Percentiles rank a stretch among this genome's conserved stretches.
Conservation (phyloP, 192 early-diverging fungal genomes). For the Coemansia sp. region DNA sequence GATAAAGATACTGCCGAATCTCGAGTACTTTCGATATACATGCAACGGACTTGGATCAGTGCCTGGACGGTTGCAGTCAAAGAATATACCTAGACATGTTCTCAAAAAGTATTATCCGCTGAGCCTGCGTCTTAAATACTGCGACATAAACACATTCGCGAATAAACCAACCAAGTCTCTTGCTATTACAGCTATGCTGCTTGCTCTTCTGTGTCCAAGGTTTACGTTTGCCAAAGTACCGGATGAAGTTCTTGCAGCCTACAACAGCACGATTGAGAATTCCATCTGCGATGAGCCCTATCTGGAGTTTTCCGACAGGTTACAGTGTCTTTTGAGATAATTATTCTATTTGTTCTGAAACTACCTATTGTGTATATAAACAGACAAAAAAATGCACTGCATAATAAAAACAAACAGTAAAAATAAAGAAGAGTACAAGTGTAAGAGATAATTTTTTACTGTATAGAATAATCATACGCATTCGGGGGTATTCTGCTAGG, state of each 20-base stretch:
- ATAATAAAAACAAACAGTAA: not conserved
- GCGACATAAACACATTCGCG: too few species aligned
- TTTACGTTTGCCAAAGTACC: not conserved
- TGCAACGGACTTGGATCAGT: not conserved
- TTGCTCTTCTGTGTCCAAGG: not conserved
- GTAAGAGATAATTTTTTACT: not conserved
- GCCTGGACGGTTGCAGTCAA: not conserved
- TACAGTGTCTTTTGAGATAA: not conserved
- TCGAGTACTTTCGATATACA: not conserved
- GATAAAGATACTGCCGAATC: not conserved
- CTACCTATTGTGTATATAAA: too few species aligned
- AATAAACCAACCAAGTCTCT: too few species aligned
- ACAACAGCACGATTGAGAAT: not conserved
- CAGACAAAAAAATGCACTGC: too few species aligned
- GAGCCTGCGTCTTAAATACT: not conserved
- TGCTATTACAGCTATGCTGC: not conserved
- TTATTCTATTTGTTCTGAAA: not conserved
- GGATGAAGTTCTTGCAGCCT: not conserved
- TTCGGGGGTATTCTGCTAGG: constrained; percentile 8
- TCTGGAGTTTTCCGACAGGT: not conserved
- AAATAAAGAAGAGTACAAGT: not conserved
- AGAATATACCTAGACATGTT: not conserved
- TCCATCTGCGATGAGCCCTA: not conserved
- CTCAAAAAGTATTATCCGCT: not conserved
- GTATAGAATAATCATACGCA: constrained; percentile 12